Conservation (phyloP, 2,329 filamentous ascomycete species). For the Sarocladiaceae sp. region DNA sequence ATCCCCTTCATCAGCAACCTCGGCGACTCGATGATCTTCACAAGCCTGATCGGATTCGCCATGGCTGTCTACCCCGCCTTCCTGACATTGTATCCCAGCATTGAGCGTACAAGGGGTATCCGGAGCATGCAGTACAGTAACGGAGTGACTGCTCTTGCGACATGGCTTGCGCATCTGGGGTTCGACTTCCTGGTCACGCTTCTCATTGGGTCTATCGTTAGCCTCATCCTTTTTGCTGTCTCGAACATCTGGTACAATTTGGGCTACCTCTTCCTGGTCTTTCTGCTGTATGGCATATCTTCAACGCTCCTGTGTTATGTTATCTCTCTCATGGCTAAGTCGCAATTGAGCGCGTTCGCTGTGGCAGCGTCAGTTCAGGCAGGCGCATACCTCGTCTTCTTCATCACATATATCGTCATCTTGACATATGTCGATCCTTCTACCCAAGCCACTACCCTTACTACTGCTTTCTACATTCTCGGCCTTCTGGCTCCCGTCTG, state of each 20-base stretch:
- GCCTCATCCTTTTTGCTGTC: slow-evolving; percentile 54
- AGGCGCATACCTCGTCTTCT: slow-evolving; percentile 45
- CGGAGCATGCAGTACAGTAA: slow-evolving; percentile 82
- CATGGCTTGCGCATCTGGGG: slow-evolving; percentile 73
- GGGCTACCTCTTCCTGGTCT: slow-evolving; percentile 63
- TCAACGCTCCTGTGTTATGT: slow-evolving; percentile 47
- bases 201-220: slow-evolving; percentile 54
- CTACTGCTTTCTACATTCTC: slow-evolving; percentile 1
- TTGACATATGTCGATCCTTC: slow-evolving; percentile 48
- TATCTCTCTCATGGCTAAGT: slow-evolving; percentile 46
- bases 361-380: slow-evolving; percentile 49
- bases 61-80: slow-evolving; percentile 46
- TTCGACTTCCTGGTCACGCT: slow-evolving; percentile 76
- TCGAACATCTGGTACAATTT: not conserved
- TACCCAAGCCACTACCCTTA: not conserved
- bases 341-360: slow-evolving; percentile 74
- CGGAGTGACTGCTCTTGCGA: slow-evolving; percentile 68
- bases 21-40: slow-evolving; percentile 51
- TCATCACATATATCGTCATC: slow-evolving; percentile 58
- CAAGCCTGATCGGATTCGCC: slow-evolving; percentile 48
- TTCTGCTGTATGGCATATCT: slow-evolving; percentile 72
- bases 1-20: not conserved
- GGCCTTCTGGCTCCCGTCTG: slow-evolving; percentile 20
- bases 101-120: slow-evolving; percentile 67
- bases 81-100: slow-evolving; percentile 72